Evolutionary conservation across 371 early-diverging fungal genomes (phyloP), one percentile per base, ranked within the genome.

Genomic region (Dinochytrium kinnereticum): DNA sequence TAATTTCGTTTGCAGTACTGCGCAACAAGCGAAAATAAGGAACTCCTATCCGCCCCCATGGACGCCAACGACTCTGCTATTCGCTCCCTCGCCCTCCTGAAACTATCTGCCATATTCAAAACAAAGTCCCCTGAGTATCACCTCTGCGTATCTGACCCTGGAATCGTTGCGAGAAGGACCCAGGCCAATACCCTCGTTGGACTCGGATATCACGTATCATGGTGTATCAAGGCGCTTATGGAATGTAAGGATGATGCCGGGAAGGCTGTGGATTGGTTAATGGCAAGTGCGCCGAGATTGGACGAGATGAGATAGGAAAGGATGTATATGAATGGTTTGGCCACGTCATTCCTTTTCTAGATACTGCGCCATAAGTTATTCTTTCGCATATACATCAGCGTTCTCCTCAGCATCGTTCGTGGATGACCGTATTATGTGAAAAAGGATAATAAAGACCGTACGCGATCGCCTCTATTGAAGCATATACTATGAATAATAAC

Each of bases 51-150:
- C 28, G 61, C 61, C 7, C 61, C 85, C 21, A 77, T 88, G 82
- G 91, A 92, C 61, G 86, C 93, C n/a, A 94, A 86, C 1, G 83
- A 83, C 0, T 91, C 94, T 7, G 95, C 93, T 3, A 37, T 84
- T 15, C 64, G 31, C 19, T 76, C 77, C 37, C 39, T 85, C 13
- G 68, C 71, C 31, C 76, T 83, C 1, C 53, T 81, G 24, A 77
- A 78, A 65, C 21, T 59, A 49, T 66, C 78, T 1, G 55, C 59
- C 3, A 31, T 79, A 28, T 21, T 64, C 30, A 51, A 50, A 28
- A n/a, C 51, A 7, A 28, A 31, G 26, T 28, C 13, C 51, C 37
- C 85, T 1, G 73, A 77, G 37, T 79, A 89, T 3, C 86, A 88
- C 74, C 74, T 94, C 13, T 94, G 93, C 77, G 92, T 93, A 21